Evolutionary conservation across 139 green algal species (phyloP).

Genomic region (Astrephomene gubernaculifera): DNA sequence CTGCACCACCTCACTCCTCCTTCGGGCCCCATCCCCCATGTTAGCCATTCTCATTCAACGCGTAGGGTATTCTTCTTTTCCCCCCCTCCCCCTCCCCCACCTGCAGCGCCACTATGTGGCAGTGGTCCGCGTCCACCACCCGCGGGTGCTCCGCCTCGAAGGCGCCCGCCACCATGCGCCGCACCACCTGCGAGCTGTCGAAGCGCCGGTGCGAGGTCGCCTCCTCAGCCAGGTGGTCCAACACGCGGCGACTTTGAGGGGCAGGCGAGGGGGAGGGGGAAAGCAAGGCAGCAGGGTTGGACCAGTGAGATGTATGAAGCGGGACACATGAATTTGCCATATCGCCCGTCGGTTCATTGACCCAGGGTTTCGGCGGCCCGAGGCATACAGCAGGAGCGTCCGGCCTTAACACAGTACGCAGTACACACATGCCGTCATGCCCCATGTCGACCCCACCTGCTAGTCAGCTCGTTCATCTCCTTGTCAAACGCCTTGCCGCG

Average conservation of each 20-base stretch:
- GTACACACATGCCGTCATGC: not conserved
- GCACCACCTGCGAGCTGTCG: slow-evolving; percentile 17
- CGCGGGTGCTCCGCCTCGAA: slow-evolving; percentile 23
- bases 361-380: too few relatives aligned
- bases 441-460: not conserved
- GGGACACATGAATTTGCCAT: too few relatives aligned
- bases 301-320: not conserved
- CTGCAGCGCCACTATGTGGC: slow-evolving; percentile 39
- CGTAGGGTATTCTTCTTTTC: too few relatives aligned
- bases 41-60: too few relatives aligned
- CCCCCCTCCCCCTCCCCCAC: not conserved
- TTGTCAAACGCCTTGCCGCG: slow-evolving; percentile 38
- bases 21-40: not conserved
- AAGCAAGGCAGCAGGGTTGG: not conserved
- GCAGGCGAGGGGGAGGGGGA: not conserved
- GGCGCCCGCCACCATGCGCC: slow-evolving; percentile 2
- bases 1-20: not conserved
- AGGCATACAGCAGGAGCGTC: not conserved
- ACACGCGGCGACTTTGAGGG: slow-evolving; percentile 14
- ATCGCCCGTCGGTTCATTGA: too few relatives aligned
- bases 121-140: slow-evolving; percentile 37
- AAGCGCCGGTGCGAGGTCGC: slow-evolving; percentile 25
- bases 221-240: slow-evolving; percentile 41
- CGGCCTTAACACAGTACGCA: not conserved
- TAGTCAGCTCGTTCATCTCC: slow-evolving; percentile 16